Percentiles rank a stretch among this genome's conserved stretches.
Conservation (phyloP, 306 rosid genomes). For the Cicer yamashitae region DNA sequence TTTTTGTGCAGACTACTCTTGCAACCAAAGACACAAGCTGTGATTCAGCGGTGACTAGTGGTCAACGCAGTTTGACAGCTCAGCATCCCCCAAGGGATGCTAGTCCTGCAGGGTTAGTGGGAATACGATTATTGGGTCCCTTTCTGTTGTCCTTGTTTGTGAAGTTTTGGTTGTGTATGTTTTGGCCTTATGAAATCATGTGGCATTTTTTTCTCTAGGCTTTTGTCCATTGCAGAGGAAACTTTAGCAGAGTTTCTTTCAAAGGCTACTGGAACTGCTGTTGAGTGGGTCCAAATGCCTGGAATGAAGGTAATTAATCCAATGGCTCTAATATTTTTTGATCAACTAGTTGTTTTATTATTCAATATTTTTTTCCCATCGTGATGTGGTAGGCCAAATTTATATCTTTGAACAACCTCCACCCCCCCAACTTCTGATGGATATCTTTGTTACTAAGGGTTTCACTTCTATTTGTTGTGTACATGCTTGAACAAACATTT, state of each 20-base stretch:
- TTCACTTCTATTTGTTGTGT: slow-evolving; percentile 1
- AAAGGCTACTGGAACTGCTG: slow-evolving; percentile 99
- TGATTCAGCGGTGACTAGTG: slow-evolving; percentile 94
- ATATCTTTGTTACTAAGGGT: slow-evolving; percentile 2
- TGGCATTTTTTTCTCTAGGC: slow-evolving; percentile 57
- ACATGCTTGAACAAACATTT: neutral
- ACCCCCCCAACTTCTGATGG: neutral
- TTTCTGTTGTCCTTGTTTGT: slow-evolving; percentile 52
- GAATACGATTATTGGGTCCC: slow-evolving; percentile 56
- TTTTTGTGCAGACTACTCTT: slow-evolving; percentile 70
- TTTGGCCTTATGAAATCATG: slow-evolving; percentile 52
- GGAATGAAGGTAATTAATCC: slow-evolving; percentile 88
- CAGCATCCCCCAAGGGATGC: slow-evolving; percentile 99
- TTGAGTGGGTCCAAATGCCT: slow-evolving; percentile 99
- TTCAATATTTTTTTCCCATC: neutral
- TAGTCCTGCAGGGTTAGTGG: slow-evolving; percentile 99
- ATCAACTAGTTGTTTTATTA: slow-evolving; percentile 23
- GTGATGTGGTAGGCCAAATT: slow-evolving; percentile 7
- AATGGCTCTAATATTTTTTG: neutral
- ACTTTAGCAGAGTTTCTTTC: slow-evolving; percentile 99
- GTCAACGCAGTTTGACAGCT: slow-evolving; percentile 90
- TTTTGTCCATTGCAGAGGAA: slow-evolving; percentile 99
- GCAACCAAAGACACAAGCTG: slow-evolving; percentile 92
- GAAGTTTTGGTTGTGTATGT: slow-evolving; percentile 49
- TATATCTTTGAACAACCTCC: neutral